Base-by-base conservation (phyloP, 495 filamentous ascomycete genomes). In the Bacidia rubella region DNA sequence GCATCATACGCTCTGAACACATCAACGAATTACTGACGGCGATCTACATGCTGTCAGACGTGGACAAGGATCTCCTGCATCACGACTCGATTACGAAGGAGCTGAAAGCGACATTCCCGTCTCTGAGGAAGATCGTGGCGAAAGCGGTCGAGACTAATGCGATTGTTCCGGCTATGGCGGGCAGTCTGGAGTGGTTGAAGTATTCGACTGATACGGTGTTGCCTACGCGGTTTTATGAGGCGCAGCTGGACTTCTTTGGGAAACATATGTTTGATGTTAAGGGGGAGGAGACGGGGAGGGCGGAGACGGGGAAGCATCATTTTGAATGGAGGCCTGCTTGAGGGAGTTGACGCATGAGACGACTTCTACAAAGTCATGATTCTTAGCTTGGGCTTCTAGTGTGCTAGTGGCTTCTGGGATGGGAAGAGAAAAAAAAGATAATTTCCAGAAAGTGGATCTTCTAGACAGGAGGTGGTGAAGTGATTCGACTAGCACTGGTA, bases 241-340 rank as follows among this genome's bases (percentile, higher is more conserved):
- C 81, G 4, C 75, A 88, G 65, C 69, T 87, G 70, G 81, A 87
- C 62, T 86, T 78, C 55, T 87, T 88, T 55, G 83, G 83, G n/a
- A 72, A 73, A 10, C 82, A 86, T 61, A 74, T 73, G 61, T 87
- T 76, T 58, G 82, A 87, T 58, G 57, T 63, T 52, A 75, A 71
- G 60, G 68, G 64, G 2, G 69, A 74, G 29, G 66, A 70, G 38
- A 65, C 67, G 2, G 72, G 68, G n/a, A 63, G 70, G 56, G 69
- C 72, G 7, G 62, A 60, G 51, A 76, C 67, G 52, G 76, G 78
- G 11, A 65, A 68, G 56, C 68, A 77, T 59, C 76, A 80, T 55
- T 78, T 70, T 57, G 77, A 81, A 55, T 80, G 77, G 78, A 78
- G 75, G 57, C 66, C 70, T 40, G 74, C 73, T 49, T 60, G 51